Evolutionary conservation across 306 rosid genomes (phyloP), one percentile per base, ranked within the genome.

Genomic region (Cucumis cinereus): DNA sequence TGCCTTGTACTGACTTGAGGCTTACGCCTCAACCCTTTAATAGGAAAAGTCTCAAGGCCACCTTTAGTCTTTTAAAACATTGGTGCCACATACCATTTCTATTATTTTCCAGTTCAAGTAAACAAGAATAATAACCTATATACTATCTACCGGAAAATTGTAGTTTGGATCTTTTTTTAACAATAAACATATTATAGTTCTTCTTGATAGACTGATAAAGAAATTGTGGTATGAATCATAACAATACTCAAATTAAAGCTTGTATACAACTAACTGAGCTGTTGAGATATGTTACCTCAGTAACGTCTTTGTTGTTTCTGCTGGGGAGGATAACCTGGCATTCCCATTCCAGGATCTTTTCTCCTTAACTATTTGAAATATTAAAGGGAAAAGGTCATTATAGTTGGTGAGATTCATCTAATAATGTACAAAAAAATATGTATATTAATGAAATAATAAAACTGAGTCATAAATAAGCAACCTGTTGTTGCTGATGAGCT

Each of bases 401-500:
- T 59, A 45, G 33, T 26, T 49, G 6, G 54, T 69, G 58, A 15
- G 5, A 71, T 71, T 9, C 15, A 71, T 71, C 75, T 47, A 71
- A 3, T 8, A 2, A 49, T 71, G 24, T 28, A 47, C 59, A 26
- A 23, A 47, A 47, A 24, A 26, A 26, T 49, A 26, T 47, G 3
- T 43, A 24, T 14, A 26, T 47, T 45, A 23, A 24, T 7, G 24
- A 26, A 26, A 16, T 47, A 16, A 49, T 16, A 47, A 49, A 16
- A 71, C 19, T 26, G 55, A 45, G 35, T 22, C 8, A 61, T 45
- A 26, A 14, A 23, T 76, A 77, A 81, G 67, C 69, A 30, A 77
- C 97, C 96, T 91, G 98, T 74, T 93, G 97, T 79, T 88, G 97
- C 82, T 87, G 98, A 78, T 93, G 96, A 49, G 87, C 88, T 83